Base-by-base conservation (phyloP, 2,329 filamentous ascomycete genomes). In the Verticillium klebahnii region DNA sequence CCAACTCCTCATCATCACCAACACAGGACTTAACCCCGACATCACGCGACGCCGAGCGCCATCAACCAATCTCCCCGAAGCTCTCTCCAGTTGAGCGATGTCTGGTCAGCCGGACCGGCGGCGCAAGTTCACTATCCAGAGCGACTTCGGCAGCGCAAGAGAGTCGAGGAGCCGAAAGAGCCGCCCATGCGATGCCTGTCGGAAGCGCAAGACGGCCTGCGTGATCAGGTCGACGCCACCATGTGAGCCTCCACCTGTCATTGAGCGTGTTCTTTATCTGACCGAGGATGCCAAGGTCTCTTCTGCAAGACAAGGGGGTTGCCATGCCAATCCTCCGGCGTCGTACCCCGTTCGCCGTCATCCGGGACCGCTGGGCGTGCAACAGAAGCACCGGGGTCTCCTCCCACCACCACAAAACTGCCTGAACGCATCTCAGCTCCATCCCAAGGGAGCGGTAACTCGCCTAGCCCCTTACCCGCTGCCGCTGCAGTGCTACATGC, bases 171-270 rank as follows among this genome's bases (percentile, higher is more conserved):
- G 79, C 67, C 75, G 78, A 62, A 81, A 80, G 69, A 78, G 77
- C 61, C 73, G 77, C 31, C 79, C 79, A 2, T 81, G 79, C 63
- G 79, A 81, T 68, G 72, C 73, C 12, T 81, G 79, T 64, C 75
- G 78, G 9, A 71, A 70, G 56, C 71, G 79, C 19, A 81, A 80
- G 69, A 80, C 78, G 52, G 79, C 77, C n/a, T 81, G 78, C 66
- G 74, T 80, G 8, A 80, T 81, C 60, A 73, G 76, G 34, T 71
- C 70, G 12, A 69, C 74, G 62, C 78, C 78, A 58, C 79, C 78
- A 62, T 80, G 79, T 81, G 72, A 69, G 77, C 66, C 6, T 40
- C 17, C 15, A n/a, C 50, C 62, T 12, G 31, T 64, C 59, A 57
- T 23, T 6, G 15, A 12, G 8, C n/a, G 17, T 19, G 17, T 40